phyloP scores from a whole-genome alignment of 371 early-diverging fungal species.

The Saksenaea vasiformis region DNA sequence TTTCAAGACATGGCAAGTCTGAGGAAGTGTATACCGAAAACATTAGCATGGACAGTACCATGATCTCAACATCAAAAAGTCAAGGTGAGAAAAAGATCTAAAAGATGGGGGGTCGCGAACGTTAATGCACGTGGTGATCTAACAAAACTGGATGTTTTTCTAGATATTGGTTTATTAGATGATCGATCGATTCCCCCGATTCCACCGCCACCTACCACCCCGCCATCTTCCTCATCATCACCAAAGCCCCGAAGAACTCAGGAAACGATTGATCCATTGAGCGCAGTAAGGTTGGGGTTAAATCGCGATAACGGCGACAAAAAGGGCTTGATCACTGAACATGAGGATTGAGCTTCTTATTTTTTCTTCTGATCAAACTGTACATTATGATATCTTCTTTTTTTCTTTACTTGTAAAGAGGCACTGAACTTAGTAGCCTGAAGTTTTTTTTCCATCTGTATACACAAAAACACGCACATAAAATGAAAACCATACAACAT shows the following conservation, averaged over 20 bases:
- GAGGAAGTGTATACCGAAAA: not conserved
- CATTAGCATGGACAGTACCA: not conserved
- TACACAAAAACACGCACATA: constrained; percentile 1
- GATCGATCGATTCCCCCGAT: constrained; percentile 5
- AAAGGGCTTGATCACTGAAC: constrained; percentile 1
- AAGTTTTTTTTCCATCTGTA: constrained; percentile 6
- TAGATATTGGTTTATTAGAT: not conserved
- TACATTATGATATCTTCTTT: constrained; percentile 4
- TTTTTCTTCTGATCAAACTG: constrained; percentile 3
- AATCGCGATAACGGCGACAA: constrained; percentile 5
- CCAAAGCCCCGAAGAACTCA: constrained; percentile 4
- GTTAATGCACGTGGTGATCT: not conserved
- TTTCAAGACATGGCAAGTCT: not conserved
- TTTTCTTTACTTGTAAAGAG: constrained; percentile 1
- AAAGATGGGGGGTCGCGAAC: too few relatives aligned
- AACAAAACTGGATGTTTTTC: not conserved
- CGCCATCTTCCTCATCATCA: not conserved
- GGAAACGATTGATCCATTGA: constrained; percentile 10
- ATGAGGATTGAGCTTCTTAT: not conserved
- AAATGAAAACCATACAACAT: not conserved
- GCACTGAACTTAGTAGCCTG: constrained; percentile 1
- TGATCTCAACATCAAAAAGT: constrained; percentile 1
- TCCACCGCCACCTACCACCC: not conserved
- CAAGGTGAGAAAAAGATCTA: not conserved
- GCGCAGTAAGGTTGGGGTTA: constrained; percentile 4